A percentile compares a stretch with the other conserved stretches of the same genome.
Evolutionary conservation across 495 filamentous ascomycete species (phyloP).

Genomic region (Daldinia childiae): DNA sequence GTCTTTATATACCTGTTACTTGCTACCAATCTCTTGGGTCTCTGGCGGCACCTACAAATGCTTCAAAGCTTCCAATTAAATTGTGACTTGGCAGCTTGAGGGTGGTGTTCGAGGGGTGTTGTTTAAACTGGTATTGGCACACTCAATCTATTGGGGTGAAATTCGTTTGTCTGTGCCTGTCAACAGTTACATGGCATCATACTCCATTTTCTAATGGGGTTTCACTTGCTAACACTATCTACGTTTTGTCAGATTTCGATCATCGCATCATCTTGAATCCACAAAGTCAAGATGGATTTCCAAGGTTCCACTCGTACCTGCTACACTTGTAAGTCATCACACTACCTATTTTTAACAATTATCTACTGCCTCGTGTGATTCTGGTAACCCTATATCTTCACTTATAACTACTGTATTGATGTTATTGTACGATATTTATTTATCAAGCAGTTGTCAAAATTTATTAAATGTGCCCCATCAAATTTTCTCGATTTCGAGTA

Average conservation of each 20-base stretch:
- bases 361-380: neutral
- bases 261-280: neutral
- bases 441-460: conserved; percentile 3
- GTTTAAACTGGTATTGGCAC: neutral
- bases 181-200: conserved; percentile 5
- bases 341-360: conserved; percentile 1
- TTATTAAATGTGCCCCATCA: neutral
- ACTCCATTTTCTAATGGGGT: neutral
- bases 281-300: conserved; percentile 52
- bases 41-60: conserved; percentile 1
- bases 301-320: conserved; percentile 51
- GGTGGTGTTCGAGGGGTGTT: neutral
- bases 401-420: conserved; percentile 1
- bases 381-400: neutral
- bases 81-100: neutral
- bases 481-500: neutral
- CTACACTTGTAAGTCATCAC: conserved; percentile 59
- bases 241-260: neutral
- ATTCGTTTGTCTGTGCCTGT: neutral
- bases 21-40: conserved; percentile 8
- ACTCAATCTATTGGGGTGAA: conserved; percentile 2
- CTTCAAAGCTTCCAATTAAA: conserved; percentile 17
- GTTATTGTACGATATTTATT: conserved; percentile 4
- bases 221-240: neutral
- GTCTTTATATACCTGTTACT: conserved; percentile 7